A percentile compares a stretch with the other conserved stretches of the same genome.
Conservation (phyloP, 1,284 basidiomycete species). For the Hemileia vastatrix region DNA sequence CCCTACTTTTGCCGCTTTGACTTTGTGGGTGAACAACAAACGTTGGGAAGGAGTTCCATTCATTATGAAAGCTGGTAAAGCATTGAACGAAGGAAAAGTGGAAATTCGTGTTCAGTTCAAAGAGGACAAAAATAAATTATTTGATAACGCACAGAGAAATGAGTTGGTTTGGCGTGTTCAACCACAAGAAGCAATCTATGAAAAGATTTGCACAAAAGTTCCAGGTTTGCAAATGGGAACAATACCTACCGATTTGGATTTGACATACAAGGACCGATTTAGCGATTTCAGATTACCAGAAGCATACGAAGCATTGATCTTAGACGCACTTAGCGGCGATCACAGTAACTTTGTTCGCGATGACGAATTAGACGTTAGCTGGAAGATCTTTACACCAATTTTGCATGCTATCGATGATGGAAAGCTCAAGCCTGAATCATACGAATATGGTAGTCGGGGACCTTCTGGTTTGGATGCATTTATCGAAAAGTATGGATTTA, state of each 20-base stretch:
- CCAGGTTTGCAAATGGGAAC: slow-evolving; percentile 79
- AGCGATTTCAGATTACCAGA: slow-evolving; percentile 76
- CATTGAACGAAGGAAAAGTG: slow-evolving; percentile 90
- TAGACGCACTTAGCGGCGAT: slow-evolving; percentile 45
- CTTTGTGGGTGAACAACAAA: slow-evolving; percentile 81
- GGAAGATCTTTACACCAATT: slow-evolving; percentile 95
- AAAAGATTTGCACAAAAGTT: slow-evolving; percentile 86
- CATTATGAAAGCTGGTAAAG: slow-evolving; percentile 90
- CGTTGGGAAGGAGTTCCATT: slow-evolving; percentile 96
- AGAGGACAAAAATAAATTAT: slow-evolving; percentile 86
- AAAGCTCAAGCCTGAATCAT: slow-evolving; percentile 60
- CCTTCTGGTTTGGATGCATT: slow-evolving; percentile 70
- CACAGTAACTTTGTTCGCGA: slow-evolving; percentile 69
- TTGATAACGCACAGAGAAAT: slow-evolving; percentile 84
- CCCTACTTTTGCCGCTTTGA: slow-evolving; percentile 81
- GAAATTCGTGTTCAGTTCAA: slow-evolving; percentile 93
- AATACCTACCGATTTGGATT: slow-evolving; percentile 86
- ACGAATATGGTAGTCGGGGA: slow-evolving; percentile 83
- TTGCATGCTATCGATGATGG: slow-evolving; percentile 82
- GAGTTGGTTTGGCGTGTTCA: slow-evolving; percentile 92
- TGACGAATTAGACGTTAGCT: slow-evolving; percentile 85
- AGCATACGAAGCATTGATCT: slow-evolving; percentile 46
- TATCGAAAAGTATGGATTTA: slow-evolving; percentile 66
- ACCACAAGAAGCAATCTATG: slow-evolving; percentile 83
- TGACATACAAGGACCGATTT: slow-evolving; percentile 91